Conservation (phyloP, 2,329 filamentous ascomycete species). For the Podosphaera aphanis region DNA sequence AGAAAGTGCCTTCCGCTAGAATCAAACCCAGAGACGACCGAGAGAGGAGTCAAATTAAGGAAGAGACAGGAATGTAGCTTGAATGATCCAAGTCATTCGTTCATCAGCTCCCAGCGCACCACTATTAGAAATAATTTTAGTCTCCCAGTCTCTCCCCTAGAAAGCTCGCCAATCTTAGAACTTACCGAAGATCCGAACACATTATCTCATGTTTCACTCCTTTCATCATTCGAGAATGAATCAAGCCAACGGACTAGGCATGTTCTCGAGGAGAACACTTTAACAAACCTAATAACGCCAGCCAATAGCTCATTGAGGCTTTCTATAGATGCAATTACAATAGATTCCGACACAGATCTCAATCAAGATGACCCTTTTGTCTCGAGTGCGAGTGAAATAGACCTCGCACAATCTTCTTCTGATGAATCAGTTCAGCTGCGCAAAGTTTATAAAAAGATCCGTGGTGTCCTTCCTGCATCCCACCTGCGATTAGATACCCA, state of each 20-base stretch:
- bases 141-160: constrained; percentile 19
- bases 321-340: constrained; percentile 2
- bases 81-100: too few species aligned
- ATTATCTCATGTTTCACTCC: constrained; percentile 6
- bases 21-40: neutral
- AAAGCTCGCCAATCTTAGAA: constrained; percentile 15
- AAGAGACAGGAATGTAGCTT: neutral
- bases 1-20: neutral
- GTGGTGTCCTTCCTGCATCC: constrained; percentile 41
- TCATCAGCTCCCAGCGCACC: neutral
- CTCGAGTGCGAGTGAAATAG: constrained; percentile 2
- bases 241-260: constrained; percentile 4
- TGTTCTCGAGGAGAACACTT: neutral
- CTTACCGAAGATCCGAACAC: neutral
- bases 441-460: constrained; percentile 19
- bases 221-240: constrained; percentile 6
- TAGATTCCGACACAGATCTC: constrained; percentile 7
- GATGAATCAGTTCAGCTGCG: constrained; percentile 13
- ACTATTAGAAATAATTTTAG: constrained; percentile 11
- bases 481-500: constrained; percentile 36
- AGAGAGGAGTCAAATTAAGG: too few species aligned
- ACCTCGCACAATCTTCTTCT: constrained; percentile 7
- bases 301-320: constrained; percentile 13
- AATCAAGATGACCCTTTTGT: constrained; percentile 9
- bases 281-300: constrained; percentile 11